Conservation (phyloP, 75 land plant genomes). For the Gnetum montanum region DNA sequence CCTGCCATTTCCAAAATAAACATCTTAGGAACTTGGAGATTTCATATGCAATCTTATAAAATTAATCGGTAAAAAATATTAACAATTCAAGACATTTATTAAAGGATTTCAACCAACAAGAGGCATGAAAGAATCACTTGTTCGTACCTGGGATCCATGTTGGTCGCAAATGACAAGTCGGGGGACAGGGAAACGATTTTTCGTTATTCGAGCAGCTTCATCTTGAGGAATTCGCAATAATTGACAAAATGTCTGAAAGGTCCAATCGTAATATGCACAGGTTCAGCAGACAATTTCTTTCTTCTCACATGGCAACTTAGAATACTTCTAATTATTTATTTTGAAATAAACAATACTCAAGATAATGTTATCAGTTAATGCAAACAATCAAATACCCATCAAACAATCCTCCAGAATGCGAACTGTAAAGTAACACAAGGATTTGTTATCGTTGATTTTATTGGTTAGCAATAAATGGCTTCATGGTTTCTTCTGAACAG, state of each 20-base stretch:
- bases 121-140: neutral
- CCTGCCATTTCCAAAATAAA: constrained; percentile 25
- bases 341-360: no score
- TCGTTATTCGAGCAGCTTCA: constrained; percentile 76
- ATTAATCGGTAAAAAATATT: neutral
- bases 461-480: no score
- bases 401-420: no score
- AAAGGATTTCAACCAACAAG: neutral
- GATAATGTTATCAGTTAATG: no score
- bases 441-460: no score
- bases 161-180: constrained; percentile 93
- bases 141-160: constrained; percentile 84
- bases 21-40: neutral
- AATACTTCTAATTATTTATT: no score
- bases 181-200: constrained; percentile 89
- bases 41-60: no score
- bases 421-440: no score
- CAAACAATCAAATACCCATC: no score
- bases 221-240: constrained; percentile 68
- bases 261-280: neutral
- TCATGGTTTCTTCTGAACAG: no score
- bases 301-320: neutral
- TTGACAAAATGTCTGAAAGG: constrained; percentile 59
- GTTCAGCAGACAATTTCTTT: neutral
- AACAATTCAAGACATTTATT: neutral